A percentile compares a stretch with the other conserved stretches of the same genome.
These are phyloP conservation scores for Salinomyces thailandicus DNA, from an alignment of 2,329 filamentous ascomycete genomes.

Conservation along the genomic window DNA sequence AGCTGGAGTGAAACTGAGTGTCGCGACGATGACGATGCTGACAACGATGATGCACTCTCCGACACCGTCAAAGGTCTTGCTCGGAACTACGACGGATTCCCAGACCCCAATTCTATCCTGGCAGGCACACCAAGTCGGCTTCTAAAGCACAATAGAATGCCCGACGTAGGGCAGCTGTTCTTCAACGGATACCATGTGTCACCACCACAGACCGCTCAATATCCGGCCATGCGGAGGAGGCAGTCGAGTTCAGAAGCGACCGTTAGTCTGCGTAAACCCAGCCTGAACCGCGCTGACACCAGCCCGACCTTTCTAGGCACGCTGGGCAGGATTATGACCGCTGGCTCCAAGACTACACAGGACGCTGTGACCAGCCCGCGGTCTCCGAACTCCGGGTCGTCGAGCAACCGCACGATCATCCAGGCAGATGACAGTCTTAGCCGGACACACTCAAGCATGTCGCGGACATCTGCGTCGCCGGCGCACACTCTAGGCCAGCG, in stretches of 20 bases:
- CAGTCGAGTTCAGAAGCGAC: slow-evolving; percentile 19
- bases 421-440: slow-evolving; percentile 9
- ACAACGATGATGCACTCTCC: slow-evolving; percentile 6
- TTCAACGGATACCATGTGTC: slow-evolving; percentile 15
- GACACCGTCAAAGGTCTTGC: slow-evolving; percentile 14
- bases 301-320: slow-evolving; percentile 16
- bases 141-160: slow-evolving; percentile 18
- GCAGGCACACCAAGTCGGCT: slow-evolving; percentile 28
- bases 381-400: slow-evolving; percentile 18
- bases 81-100: slow-evolving; percentile 21
- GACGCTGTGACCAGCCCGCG: slow-evolving; percentile 14
- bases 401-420: slow-evolving; percentile 16
- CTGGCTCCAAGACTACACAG: slow-evolving; percentile 9
- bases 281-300: slow-evolving; percentile 19
- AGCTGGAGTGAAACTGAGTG: slow-evolving; percentile 2
- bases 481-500: slow-evolving; percentile 19
- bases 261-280: slow-evolving; percentile 15
- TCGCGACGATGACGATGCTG: slow-evolving; percentile 8
- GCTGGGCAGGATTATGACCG: slow-evolving; percentile 8
- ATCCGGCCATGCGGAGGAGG: slow-evolving; percentile 9
- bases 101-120: slow-evolving; percentile 25
- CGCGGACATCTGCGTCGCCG: slow-evolving; percentile 15
- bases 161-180: slow-evolving; percentile 6
- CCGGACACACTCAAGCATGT: not conserved
- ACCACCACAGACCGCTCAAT: slow-evolving; percentile 5